Evolutionary conservation across 495 filamentous ascomycete genomes (phyloP).

Genomic region (Daldinia grandis): DNA sequence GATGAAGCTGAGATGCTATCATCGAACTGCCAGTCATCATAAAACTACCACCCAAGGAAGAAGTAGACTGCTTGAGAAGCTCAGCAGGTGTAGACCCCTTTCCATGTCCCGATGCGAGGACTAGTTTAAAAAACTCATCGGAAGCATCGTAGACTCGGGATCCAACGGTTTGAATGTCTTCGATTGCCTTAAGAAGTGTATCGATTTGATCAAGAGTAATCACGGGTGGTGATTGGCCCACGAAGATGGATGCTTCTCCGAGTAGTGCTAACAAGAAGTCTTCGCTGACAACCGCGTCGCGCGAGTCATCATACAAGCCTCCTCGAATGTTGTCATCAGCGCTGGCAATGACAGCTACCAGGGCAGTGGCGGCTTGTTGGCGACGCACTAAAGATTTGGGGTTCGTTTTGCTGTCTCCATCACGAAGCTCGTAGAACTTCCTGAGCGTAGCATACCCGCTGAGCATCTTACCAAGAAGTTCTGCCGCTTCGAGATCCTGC

Average conservation of each 20-base stretch:
- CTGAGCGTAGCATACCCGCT: slow-evolving; percentile 89
- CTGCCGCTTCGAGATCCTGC: slow-evolving; percentile 77
- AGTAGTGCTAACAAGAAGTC: slow-evolving; percentile 85
- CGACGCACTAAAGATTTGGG: slow-evolving; percentile 59
- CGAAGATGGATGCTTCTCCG: slow-evolving; percentile 81
- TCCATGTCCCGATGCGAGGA: slow-evolving; percentile 54
- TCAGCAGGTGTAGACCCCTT: slow-evolving; percentile 66
- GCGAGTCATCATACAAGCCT: slow-evolving; percentile 79
- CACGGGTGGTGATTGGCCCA: slow-evolving; percentile 63
- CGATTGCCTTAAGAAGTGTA: slow-evolving; percentile 77
- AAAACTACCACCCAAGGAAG: slow-evolving; percentile 63
- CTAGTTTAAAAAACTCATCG: slow-evolving; percentile 73
- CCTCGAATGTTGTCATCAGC: slow-evolving; percentile 88
- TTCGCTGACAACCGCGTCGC: slow-evolving; percentile 82
- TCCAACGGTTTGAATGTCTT: slow-evolving; percentile 82
- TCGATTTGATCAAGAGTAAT: slow-evolving; percentile 74
- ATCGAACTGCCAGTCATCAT: slow-evolving; percentile 76
- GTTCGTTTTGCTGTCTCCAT: slow-evolving; percentile 59
- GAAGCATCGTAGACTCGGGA: slow-evolving; percentile 72
- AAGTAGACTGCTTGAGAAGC: slow-evolving; percentile 72
- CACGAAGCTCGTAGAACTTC: slow-evolving; percentile 86
- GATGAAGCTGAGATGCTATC: slow-evolving; percentile 68
- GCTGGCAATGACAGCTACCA: slow-evolving; percentile 80
- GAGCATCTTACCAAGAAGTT: slow-evolving; percentile 80
- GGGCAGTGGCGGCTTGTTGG: slow-evolving; percentile 71